Evolutionary conservation across 306 rosid species (phyloP), one percentile per base, ranked within the genome.

Genomic region (Prunus armeniaca): DNA sequence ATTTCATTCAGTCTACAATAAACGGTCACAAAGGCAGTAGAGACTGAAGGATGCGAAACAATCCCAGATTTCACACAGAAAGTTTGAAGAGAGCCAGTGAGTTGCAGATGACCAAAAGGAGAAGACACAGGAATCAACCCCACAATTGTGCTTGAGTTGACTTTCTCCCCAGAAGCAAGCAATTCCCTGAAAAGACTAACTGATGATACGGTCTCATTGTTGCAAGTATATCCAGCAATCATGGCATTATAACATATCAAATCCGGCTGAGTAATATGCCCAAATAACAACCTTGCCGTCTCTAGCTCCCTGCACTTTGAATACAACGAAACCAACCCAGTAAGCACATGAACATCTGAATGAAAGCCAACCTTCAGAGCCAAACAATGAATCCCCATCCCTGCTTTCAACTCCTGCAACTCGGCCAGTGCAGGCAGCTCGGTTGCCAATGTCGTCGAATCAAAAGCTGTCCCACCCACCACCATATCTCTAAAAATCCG

Each of bases 401-500:
- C 97, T 30, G 83, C 77, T 65, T 75, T 69, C 85, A 86, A 78
- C 78, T 88, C 97, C 58, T 84, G 85, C 88, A 91, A 72, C 88
- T 95, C 97, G 2, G 90, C 92, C 45, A 80, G 90, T 0, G 92
- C 97, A 11, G 99, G 96, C 63, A 95, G 96, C 69, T 92, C 86
- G 0, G 91, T 72, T 0, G 96, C 84, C 76, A 89, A 74, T 0
- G 91, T 85, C 6, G 89, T 84, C 20, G 97, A 89, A 84, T 91
- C 97, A 79, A 95, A 76, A 13, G 12, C 38, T 17, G 74, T 69
- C 62, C 86, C 87, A 67, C 63, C 64, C 3, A 22, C 81, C 57
- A 95, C 82, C 99, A 92, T 91, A 11, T 89, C 87, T 54, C 61
- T 24, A 64, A 91, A 91, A 43, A 83, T 80, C 2, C 65, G 73